Evolutionary conservation across 805 yeast genomes (phyloP), one percentile per base, ranked within the genome.

Genomic region (Schwanniomyces polymorphus): DNA sequence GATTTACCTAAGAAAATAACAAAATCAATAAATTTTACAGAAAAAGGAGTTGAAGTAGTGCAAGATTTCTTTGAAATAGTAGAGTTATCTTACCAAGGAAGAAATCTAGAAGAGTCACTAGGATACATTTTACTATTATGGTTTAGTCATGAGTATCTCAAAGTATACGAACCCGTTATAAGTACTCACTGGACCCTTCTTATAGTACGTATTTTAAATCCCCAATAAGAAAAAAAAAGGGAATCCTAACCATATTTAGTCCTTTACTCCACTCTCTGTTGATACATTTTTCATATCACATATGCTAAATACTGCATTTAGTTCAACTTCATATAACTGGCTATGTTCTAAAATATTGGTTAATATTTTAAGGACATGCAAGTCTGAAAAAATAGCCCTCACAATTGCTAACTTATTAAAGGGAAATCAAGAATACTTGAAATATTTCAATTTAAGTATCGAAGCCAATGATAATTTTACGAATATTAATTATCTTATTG

Each of bases 101-200:
- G 5, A 6, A 16, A 5, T 2, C 23, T 35, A 14, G 27, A 26
- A 7, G 33, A 34, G 4, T 25, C 26, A n/a, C 6, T 33, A 16
- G 27, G 38, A 11, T 38, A 40, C n/a, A 11, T 35, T 28, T 11
- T 45, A 28, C 17, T 49, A n/a, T 28, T 43, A n/a, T 12, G 46
- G 16, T 11, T 41, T 17, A 37, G 40, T 7, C 21, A 43, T 21
- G 26, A 16, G 7, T 14, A n/a, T 11, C n/a, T 43, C 7, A 39
- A 28, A 21, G n/a, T 12, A 41, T 34, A 25, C 16, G 23, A 17
- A 26, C 25, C 49, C 11, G 18, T 16, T 5, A 14, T 44, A 11
- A 27, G 27, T 14, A 43, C 29, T 9, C 42, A 43, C 23, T 50
- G 53, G 53, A 45, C 45, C n/a, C 18, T 48, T n/a, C 14, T 48